phyloP scores from a whole-genome alignment of 164 flowering plant genomes.

The Berberis vulgaris region DNA sequence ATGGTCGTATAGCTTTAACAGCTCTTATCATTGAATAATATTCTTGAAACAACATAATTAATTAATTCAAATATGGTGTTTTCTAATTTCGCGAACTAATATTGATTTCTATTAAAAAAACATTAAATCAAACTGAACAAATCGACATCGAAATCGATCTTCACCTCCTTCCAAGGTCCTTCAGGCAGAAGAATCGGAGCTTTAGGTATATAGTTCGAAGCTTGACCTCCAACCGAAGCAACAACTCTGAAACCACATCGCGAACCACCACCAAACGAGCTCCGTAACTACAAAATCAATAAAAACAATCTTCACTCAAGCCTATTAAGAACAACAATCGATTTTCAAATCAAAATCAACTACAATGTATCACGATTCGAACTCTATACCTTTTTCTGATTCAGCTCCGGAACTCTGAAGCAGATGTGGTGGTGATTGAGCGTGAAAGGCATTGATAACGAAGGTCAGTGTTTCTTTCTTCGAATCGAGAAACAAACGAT shows the following conservation, averaged over 20 bases:
- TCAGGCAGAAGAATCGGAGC: slow-evolving; percentile 86
- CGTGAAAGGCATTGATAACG: no score
- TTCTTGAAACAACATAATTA: no score
- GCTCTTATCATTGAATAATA: no score
- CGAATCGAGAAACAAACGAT: no score
- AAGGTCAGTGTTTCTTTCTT: no score
- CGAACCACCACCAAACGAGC: slow-evolving; percentile 12
- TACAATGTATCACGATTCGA: background rate
- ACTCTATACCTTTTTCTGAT: background rate
- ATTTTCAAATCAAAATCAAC: no score
- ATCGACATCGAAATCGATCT: background rate
- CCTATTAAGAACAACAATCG: background rate
- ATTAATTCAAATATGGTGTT: background rate
- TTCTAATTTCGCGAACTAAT: background rate
- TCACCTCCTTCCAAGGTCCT: slow-evolving; percentile 87
- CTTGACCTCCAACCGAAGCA: slow-evolving; percentile 21
- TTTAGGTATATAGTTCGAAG: slow-evolving; percentile 45
- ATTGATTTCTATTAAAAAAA: background rate
- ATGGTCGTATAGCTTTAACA: no score
- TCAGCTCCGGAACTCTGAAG: background rate
- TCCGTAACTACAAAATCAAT: slow-evolving; percentile 17
- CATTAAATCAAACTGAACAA: background rate
- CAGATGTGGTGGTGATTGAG: background rate
- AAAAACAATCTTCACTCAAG: background rate
- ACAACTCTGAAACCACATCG: slow-evolving; percentile 21